Evolutionary conservation across 345 rosid genomes (phyloP).

Genomic region (Carallia brachiata): DNA sequence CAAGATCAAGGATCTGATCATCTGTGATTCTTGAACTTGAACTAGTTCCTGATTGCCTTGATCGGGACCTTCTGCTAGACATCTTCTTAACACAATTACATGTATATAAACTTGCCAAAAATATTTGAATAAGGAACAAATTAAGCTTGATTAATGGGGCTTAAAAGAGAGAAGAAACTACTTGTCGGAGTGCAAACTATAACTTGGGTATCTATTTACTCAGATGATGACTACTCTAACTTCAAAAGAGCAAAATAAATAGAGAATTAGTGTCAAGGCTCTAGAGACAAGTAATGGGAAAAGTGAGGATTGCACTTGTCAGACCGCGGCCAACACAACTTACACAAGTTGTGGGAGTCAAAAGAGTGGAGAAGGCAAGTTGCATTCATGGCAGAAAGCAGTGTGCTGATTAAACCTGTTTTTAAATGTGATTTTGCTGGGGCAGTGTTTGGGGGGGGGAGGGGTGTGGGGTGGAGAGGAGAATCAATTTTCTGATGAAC

Average conservation of each 20-base stretch:
- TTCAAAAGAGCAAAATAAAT: background rate
- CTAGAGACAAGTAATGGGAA: slow-evolving; percentile 22
- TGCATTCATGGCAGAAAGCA: slow-evolving; percentile 44
- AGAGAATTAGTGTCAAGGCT: background rate
- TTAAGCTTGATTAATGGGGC: no score
- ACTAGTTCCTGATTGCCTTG: slow-evolving; percentile 57
- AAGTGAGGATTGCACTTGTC: background rate
- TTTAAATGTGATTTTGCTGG: no score
- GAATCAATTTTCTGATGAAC: no score
- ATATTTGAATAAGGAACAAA: background rate
- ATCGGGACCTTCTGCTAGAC: slow-evolving; percentile 80
- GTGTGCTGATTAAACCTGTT: no score
- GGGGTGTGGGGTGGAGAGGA: no score
- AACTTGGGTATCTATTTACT: no score
- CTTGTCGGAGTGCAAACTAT: no score
- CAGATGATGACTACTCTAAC: background rate
- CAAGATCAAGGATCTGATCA: slow-evolving; percentile 91
- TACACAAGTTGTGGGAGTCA: slow-evolving; percentile 23
- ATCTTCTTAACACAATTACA: slow-evolving; percentile 22
- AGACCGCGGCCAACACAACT: background rate
- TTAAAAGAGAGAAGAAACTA: background rate
- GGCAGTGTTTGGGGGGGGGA: no score
- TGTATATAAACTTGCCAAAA: background rate
- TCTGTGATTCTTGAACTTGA: slow-evolving; percentile 73
- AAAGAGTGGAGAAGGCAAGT: slow-evolving; percentile 32